Conservation (phyloP, 805 yeast genomes). For the Teunomyces pallodes region DNA sequence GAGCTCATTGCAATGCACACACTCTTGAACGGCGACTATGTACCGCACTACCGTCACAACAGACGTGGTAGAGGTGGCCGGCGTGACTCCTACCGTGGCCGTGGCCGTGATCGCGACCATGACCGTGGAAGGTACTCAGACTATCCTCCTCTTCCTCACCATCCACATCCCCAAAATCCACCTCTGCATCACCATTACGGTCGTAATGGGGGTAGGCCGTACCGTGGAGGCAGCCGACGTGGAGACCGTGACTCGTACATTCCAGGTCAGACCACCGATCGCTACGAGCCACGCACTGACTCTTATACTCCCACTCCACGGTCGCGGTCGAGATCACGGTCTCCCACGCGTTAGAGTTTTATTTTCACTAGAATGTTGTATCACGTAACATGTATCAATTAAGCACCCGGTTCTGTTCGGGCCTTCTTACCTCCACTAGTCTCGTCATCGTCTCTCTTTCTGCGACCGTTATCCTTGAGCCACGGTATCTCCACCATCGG, state of each 20-base stretch:
- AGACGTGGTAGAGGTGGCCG: slow-evolving; percentile 9
- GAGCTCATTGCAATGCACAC: slow-evolving; percentile 33
- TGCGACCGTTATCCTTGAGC: slow-evolving; percentile 20
- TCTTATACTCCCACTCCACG: slow-evolving; percentile 9
- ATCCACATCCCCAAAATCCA: neutral
- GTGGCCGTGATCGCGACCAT: slow-evolving; percentile 1
- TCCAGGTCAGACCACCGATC: slow-evolving; percentile 6
- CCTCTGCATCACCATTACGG: neutral
- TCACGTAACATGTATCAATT: neutral
- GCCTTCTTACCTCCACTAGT: neutral
- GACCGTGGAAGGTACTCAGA: slow-evolving; percentile 2
- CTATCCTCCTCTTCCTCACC: neutral
- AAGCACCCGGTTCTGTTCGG: neutral
- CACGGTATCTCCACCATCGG: slow-evolving; percentile 30
- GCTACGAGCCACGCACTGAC: slow-evolving; percentile 10
- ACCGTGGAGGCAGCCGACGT: slow-evolving; percentile 8
- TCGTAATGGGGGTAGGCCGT: slow-evolving; percentile 12
- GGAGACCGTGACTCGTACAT: slow-evolving; percentile 12
- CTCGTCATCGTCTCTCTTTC: slow-evolving; percentile 9
- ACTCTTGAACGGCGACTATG: slow-evolving; percentile 19
- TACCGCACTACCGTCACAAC: slow-evolving; percentile 11
- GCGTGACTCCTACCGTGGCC: slow-evolving; percentile 5
- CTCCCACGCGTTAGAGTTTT: neutral
- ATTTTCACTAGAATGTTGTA: neutral
- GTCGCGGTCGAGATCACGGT: slow-evolving; percentile 3